A percentile compares a stretch with the other conserved stretches of the same genome.
Conservation (phyloP, 2,329 filamentous ascomycete genomes). For the Fusarium palustre region DNA sequence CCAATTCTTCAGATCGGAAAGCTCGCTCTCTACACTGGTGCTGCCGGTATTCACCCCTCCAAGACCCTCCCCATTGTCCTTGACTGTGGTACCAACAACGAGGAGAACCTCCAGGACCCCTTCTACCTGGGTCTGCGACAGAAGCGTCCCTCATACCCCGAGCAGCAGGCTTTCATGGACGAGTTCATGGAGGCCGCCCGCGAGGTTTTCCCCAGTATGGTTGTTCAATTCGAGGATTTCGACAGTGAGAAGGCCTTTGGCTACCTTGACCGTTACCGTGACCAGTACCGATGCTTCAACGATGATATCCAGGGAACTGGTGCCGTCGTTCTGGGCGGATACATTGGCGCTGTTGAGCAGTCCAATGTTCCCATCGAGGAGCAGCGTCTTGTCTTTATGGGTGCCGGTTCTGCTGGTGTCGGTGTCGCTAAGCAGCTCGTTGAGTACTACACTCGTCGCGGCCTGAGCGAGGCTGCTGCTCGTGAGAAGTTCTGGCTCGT, state of each 20-base stretch:
- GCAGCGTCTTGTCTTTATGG: conserved; percentile 95
- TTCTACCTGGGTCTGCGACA: conserved; percentile 91
- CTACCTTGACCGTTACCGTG: conserved; percentile 88
- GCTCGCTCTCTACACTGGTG: conserved; percentile 92
- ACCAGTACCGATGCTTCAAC: conserved; percentile 95
- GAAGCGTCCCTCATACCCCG: conserved; percentile 79
- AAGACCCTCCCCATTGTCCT: conserved; percentile 81
- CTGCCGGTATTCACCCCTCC: conserved; percentile 91
- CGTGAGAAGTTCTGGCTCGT: conserved; percentile 96
- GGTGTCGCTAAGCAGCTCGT: conserved; percentile 98
- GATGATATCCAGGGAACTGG: conserved; percentile 98
- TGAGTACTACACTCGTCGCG: conserved; percentile 94
- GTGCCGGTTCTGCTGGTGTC: conserved; percentile 93
- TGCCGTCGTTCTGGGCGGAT: conserved; percentile 90
- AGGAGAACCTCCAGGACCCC: conserved; percentile 73
- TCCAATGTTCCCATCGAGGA: conserved; percentile 88
- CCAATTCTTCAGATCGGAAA: conserved; percentile 77
- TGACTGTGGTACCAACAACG: conserved; percentile 75
- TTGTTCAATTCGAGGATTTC: conserved; percentile 97
- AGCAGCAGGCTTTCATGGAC: conserved; percentile 93
- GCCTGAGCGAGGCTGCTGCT: conserved; percentile 87
- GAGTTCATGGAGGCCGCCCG: conserved; percentile 95
- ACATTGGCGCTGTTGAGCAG: conserved; percentile 80
- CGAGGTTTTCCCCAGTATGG: conserved; percentile 74
- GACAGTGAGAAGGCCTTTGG: conserved; percentile 93